Conservation (phyloP, 2,329 filamentous ascomycete genomes). For the Trichocomaceae sp. region DNA sequence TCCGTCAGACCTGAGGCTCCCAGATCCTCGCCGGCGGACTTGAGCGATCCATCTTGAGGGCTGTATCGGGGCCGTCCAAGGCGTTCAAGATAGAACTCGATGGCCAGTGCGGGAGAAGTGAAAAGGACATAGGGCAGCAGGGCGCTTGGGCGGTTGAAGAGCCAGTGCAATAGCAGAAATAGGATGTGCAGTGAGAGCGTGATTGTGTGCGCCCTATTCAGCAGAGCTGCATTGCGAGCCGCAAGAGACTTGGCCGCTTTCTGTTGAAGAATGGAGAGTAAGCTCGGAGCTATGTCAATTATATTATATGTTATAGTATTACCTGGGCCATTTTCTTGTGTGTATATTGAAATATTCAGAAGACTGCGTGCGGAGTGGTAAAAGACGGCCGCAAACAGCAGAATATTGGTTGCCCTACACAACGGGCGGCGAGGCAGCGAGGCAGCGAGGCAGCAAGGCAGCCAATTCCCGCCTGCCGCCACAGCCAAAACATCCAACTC, state of each 20-base stretch:
- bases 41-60: constrained; percentile 58
- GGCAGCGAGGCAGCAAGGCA: constrained; percentile 11
- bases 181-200: constrained; percentile 63
- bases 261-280: constrained; percentile 22
- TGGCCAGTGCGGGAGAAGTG: constrained; percentile 66
- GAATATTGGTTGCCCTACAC: constrained; percentile 27
- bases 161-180: constrained; percentile 66
- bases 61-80: constrained; percentile 73
- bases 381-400: background rate
- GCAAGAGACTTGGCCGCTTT: constrained; percentile 57
- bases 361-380: background rate
- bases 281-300: background rate
- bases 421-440: constrained; percentile 19
- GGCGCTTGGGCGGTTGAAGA: constrained; percentile 56
- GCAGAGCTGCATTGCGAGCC: constrained; percentile 66
- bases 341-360: background rate
- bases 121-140: constrained; percentile 63
- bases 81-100: constrained; percentile 79
- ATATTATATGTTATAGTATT: background rate
- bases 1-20: constrained; percentile 83
- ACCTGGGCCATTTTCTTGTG: constrained; percentile 19
- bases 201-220: constrained; percentile 76
- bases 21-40: constrained; percentile 77
- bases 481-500: constrained; percentile 17
- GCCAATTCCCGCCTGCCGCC: constrained; percentile 18